A percentile compares a stretch with the other conserved stretches of the same genome.
Conservation (phyloP, 2,329 filamentous ascomycete species). For the Fusarium nisikadoi region DNA sequence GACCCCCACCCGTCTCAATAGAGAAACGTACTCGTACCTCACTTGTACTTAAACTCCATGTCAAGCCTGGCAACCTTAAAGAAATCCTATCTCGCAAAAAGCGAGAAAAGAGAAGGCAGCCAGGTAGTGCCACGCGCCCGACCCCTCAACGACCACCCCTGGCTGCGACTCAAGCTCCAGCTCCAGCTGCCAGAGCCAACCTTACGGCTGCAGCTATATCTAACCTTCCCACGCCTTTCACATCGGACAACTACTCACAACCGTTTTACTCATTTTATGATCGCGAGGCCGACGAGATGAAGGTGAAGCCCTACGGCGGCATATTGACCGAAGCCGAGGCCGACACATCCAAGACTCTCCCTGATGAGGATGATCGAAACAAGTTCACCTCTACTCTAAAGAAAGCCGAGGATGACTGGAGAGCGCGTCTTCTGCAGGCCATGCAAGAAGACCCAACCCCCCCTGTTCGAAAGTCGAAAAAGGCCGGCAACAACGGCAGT, state of each 20-base stretch:
- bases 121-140: conserved; percentile 31
- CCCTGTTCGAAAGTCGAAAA: conserved; percentile 73
- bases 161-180: conserved; percentile 10
- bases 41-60: conserved; percentile 51
- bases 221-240: conserved; percentile 65
- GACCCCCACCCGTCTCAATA: conserved; percentile 54
- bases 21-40: conserved; percentile 51
- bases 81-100: conserved; percentile 51
- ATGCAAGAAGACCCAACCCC: conserved; percentile 73
- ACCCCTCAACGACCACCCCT: conserved; percentile 42
- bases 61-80: conserved; percentile 52
- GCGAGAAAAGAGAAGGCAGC: conserved; percentile 47
- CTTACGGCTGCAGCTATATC: conserved; percentile 34
- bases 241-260: conserved; percentile 72
- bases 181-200: conserved; percentile 36
- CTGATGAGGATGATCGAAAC: conserved; percentile 80
- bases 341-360: conserved; percentile 89
- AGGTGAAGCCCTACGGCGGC: conserved; percentile 94
- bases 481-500: conserved; percentile 85
- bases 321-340: conserved; percentile 90
- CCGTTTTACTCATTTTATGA: conserved; percentile 91
- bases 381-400: conserved; percentile 91
- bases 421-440: conserved; percentile 67
- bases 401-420: conserved; percentile 92
- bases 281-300: conserved; percentile 86